These are phyloP conservation scores for Nematodospora valgi DNA, from an alignment of 805 yeast genomes.

Conservation along the genomic window DNA sequence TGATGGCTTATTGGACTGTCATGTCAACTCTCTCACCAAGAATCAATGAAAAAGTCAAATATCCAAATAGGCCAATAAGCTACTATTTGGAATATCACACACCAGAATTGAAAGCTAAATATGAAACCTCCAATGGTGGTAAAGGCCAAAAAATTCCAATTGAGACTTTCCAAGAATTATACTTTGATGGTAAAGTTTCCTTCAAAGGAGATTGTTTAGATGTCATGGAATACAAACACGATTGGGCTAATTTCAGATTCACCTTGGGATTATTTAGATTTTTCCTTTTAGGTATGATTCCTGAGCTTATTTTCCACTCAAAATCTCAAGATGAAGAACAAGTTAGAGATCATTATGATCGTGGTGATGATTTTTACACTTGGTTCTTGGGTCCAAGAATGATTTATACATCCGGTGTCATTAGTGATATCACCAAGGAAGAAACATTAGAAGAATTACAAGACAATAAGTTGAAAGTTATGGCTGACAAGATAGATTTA, in stretches of 20 bases:
- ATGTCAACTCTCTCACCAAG: constrained; percentile 78
- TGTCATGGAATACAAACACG: constrained; percentile 81
- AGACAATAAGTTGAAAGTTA: constrained; percentile 84
- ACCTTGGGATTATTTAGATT: constrained; percentile 73
- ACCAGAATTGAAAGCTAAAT: constrained; percentile 61
- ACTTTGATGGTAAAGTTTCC: constrained; percentile 76
- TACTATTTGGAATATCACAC: constrained; percentile 81
- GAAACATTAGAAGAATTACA: constrained; percentile 79
- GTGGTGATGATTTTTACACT: constrained; percentile 92
- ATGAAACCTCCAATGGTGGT: constrained; percentile 53
- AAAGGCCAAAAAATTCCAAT: constrained; percentile 74
- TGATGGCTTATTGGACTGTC: constrained; percentile 81
- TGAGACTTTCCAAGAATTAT: constrained; percentile 89
- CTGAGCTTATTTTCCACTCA: constrained; percentile 89
- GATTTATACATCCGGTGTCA: constrained; percentile 88
- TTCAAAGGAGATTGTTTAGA: constrained; percentile 88
- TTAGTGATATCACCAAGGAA: constrained; percentile 63
- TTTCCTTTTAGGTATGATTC: constrained; percentile 84
- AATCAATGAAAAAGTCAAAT: constrained; percentile 68
- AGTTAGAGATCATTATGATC: constrained; percentile 92
- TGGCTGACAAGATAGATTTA: constrained; percentile 81
- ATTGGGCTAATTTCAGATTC: constrained; percentile 83
- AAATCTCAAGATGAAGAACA: constrained; percentile 95
- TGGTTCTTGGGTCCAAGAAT: constrained; percentile 94
- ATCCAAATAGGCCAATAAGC: constrained; percentile 76